These are phyloP conservation scores for Aspergillus udagawae DNA, from an alignment of 2,329 filamentous ascomycete genomes.

Conservation along the genomic window DNA sequence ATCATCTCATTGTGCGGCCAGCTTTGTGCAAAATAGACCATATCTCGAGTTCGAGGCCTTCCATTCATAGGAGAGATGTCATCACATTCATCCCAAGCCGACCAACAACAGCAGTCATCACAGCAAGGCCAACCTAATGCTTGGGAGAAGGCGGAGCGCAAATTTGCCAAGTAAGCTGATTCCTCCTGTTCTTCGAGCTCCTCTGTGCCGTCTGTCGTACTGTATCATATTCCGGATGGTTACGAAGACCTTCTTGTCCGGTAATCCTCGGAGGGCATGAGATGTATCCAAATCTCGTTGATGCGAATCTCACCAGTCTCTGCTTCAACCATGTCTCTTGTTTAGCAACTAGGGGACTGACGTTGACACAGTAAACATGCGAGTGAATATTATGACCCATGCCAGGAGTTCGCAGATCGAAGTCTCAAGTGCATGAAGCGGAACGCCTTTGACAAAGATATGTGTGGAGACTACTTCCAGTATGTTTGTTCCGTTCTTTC, in stretches of 20 bases:
- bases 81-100: constrained; percentile 9
- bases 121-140: constrained; percentile 42
- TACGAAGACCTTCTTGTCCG: background rate
- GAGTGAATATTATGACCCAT: constrained; percentile 92
- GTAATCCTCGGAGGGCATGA: background rate
- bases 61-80: constrained; percentile 5
- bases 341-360: background rate
- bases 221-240: background rate
- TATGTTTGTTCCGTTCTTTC: constrained; percentile 44
- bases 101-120: constrained; percentile 32
- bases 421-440: constrained; percentile 86
- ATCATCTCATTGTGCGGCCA: background rate
- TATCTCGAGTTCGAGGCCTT: background rate
- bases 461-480: constrained; percentile 97
- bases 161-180: constrained; percentile 58
- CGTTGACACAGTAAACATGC: constrained; percentile 64
- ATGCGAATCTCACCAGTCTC: background rate
- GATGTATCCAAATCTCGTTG: background rate
- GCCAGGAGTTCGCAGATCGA: constrained; percentile 81
- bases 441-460: constrained; percentile 79
- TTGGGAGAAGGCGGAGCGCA: constrained; percentile 54
- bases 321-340: background rate
- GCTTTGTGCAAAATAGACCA: background rate
- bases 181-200: background rate
- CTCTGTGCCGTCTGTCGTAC: background rate